Base-by-base conservation (phyloP, 2,329 filamentous ascomycete genomes). In the Pezicula rhizophila region DNA sequence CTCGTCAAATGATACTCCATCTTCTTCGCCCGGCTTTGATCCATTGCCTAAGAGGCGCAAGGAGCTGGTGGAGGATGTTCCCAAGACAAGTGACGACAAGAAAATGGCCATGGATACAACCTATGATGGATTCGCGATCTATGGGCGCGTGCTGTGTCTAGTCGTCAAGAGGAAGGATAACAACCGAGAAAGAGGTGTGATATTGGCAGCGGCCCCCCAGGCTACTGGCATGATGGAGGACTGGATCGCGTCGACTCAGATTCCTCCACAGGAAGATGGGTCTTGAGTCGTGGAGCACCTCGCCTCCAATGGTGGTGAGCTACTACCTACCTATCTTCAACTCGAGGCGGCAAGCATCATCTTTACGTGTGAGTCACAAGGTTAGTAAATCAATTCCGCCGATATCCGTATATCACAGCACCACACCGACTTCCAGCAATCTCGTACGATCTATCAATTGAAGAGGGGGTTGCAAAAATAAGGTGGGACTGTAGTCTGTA, bases 51-150 rank as follows among this genome's bases (percentile, higher is more conserved):
- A 73, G 23, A 79, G 78, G 65, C 71, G 72, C 48, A 68, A 65
- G 58, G 70, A 23, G 23, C 23, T 23, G 23, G 23, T 23, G 23
- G 23, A 65, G 61, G 70, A 70, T 34, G 62, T 42, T 8, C 54
- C 23, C 5, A 61, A 61, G 20, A 68, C 63, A 15, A 64, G 64
- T 15, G 65, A 66, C 8, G 82, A 95, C 62, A 95, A 96, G 70
- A 97, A 96, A 67, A 71, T 95, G 59, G 80, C 79, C 17, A 80
- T 96, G 72, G 84, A 86, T 53, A 93, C 92, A 23, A 84, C 83
- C 12, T 99, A 97, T 68, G 90, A 97, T 61, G 92, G 93, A 8
- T 97, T 97, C 69, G 88, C 86, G 60, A 96, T 99, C 63, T 95
- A 96, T 69, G 90, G 93, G 10, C 86, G 89, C 58, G 89, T 96